Evolutionary conservation across 2,329 filamentous ascomycete species (phyloP).

Genomic region (Epichloe typhina): DNA sequence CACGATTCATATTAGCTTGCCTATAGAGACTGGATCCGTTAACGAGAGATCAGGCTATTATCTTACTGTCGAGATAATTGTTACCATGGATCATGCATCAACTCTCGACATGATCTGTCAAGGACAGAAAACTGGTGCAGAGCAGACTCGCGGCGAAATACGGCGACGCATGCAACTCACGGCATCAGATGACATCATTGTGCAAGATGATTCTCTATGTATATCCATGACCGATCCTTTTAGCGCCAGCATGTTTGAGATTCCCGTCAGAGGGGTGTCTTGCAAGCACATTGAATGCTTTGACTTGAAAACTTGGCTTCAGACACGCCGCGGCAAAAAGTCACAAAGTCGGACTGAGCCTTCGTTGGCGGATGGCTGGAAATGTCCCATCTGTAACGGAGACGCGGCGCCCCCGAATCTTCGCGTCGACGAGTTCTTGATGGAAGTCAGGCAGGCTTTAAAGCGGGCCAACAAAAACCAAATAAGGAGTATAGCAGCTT

Average conservation of each 20-base stretch:
- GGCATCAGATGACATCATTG: conserved; percentile 44
- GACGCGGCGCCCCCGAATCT: conserved; percentile 68
- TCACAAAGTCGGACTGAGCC: conserved; percentile 27
- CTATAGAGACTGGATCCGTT: conserved; percentile 14
- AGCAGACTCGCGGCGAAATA: conserved; percentile 44
- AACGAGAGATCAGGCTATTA: conserved; percentile 28
- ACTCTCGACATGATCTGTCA: conserved; percentile 27
- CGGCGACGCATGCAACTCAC: conserved; percentile 27
- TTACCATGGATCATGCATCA: conserved; percentile 34
- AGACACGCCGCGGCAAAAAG: conserved; percentile 42
- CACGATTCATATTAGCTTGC: conserved; percentile 38
- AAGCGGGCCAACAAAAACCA: conserved; percentile 8
- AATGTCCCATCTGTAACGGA: conserved; percentile 67
- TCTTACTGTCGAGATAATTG: conserved; percentile 58
- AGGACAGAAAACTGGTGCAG: conserved; percentile 26
- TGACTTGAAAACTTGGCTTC: conserved; percentile 71
- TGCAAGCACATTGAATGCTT: conserved; percentile 83
- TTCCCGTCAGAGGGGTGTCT: conserved; percentile 54
- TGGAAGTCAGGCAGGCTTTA: conserved; percentile 45
- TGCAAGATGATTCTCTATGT: conserved; percentile 40
- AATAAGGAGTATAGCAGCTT: conserved; percentile 19
- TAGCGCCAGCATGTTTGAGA: conserved; percentile 47
- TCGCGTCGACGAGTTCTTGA: conserved; percentile 61
- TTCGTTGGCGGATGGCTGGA: conserved; percentile 59
- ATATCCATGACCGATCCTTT: conserved; percentile 57